Evolutionary conservation across 192 early-diverging fungal species (phyloP).

Genomic region (Backusella liffmaniae): DNA sequence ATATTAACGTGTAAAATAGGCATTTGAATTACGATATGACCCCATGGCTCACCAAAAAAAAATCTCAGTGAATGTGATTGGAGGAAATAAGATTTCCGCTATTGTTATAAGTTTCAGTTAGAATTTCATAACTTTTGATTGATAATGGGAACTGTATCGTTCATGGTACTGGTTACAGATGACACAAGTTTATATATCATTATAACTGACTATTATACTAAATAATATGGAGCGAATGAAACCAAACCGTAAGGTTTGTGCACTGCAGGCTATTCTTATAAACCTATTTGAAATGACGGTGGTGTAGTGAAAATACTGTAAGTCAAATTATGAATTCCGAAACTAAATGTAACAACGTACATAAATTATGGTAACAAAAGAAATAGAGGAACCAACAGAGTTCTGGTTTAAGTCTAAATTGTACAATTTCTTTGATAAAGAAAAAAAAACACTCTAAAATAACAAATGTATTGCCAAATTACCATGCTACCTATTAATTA

Average conservation of each 20-base stretch:
- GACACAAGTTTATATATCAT: background rate
- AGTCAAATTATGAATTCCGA: slow-evolving; percentile 4
- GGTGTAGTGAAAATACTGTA: background rate
- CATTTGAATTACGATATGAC: background rate
- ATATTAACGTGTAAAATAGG: background rate
- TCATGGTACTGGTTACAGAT: background rate
- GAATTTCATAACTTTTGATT: background rate
- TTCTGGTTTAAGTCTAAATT: background rate
- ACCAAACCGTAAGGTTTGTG: background rate
- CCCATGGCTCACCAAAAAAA: background rate
- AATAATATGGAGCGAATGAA: background rate
- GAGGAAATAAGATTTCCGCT: background rate
- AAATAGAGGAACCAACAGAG: background rate
- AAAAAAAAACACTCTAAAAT: background rate
- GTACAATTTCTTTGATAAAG: background rate
- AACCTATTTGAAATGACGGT: background rate
- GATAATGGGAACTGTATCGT: background rate
- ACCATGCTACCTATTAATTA: background rate
- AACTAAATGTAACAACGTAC: background rate
- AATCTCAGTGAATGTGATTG: background rate
- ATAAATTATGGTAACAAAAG: background rate
- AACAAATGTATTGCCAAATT: background rate
- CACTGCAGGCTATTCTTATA: background rate
- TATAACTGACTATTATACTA: background rate
- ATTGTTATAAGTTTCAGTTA: background rate